phyloP scores from a whole-genome alignment of 495 filamentous ascomycete genomes.

The Trichoderma reesei region DNA sequence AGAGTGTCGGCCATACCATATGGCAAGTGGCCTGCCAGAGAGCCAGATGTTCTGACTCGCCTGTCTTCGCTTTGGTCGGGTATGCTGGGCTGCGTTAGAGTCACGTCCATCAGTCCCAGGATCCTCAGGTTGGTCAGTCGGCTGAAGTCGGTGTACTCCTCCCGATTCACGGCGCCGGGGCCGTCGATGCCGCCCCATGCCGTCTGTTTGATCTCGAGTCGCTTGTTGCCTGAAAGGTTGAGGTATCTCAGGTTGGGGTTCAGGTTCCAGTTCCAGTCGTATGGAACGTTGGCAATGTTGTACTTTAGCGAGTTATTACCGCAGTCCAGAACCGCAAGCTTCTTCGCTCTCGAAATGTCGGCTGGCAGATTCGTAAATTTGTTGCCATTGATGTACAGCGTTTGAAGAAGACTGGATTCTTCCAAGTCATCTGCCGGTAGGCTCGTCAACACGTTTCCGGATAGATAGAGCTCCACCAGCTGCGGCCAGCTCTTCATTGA shows the following conservation, averaged over 20 bases:
- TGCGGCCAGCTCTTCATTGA: slow-evolving; percentile 79
- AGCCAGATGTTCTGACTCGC: slow-evolving; percentile 90
- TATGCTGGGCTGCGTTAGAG: slow-evolving; percentile 73
- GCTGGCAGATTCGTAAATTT: slow-evolving; percentile 95
- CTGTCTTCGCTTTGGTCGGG: slow-evolving; percentile 94
- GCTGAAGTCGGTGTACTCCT: slow-evolving; percentile 85
- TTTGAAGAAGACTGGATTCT: slow-evolving; percentile 71
- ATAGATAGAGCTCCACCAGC: slow-evolving; percentile 86
- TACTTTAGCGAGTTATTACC: slow-evolving; percentile 97
- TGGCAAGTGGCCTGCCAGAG: slow-evolving; percentile 71
- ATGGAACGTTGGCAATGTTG: slow-evolving; percentile 98
- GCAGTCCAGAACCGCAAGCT: slow-evolving; percentile 82
- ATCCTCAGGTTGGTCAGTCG: slow-evolving; percentile 77
- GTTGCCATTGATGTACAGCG: slow-evolving; percentile 92
- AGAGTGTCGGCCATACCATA: slow-evolving; percentile 99
- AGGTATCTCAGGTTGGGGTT: slow-evolving; percentile 91
- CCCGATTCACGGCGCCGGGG: slow-evolving; percentile 41
- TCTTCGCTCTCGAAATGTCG: slow-evolving; percentile 87
- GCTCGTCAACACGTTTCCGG: slow-evolving; percentile 85
- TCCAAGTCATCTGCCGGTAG: slow-evolving; percentile 93
- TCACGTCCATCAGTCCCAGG: slow-evolving; percentile 96
- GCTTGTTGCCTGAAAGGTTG: slow-evolving; percentile 94
- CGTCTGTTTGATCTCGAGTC: slow-evolving; percentile 88
- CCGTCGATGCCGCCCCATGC: slow-evolving; percentile 24
- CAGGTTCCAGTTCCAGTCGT: slow-evolving; percentile 99